These are phyloP conservation scores for Polyplosphaeria fusca DNA, from an alignment of 495 filamentous ascomycete genomes.

Conservation along the genomic window DNA sequence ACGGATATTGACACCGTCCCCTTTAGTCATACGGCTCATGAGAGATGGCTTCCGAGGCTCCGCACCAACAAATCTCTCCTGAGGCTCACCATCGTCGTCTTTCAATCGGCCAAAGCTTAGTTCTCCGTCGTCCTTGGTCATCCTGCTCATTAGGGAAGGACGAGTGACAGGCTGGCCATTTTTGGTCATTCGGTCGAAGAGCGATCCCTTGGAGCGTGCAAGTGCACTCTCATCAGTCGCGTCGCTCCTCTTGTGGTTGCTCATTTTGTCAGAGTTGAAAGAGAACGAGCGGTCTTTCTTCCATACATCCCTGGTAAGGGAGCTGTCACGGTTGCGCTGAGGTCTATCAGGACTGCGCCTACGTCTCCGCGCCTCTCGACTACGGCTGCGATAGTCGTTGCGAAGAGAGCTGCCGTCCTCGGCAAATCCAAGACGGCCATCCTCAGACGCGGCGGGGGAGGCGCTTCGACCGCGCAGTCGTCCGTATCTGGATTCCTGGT, in stretches of 20 bases:
- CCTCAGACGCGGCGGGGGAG: constrained; percentile 67
- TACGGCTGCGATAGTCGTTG: constrained; percentile 13
- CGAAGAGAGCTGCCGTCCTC: constrained; percentile 34
- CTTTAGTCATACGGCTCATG: background rate
- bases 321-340: background rate
- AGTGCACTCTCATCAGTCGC: constrained; percentile 51
- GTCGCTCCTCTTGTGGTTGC: constrained; percentile 62
- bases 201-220: background rate
- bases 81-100: constrained; percentile 35
- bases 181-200: constrained; percentile 21
- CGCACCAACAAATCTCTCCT: background rate
- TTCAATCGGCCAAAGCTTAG: constrained; percentile 13
- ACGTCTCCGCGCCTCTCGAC: constrained; percentile 1
- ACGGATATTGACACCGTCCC: constrained; percentile 58
- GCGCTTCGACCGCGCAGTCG: constrained; percentile 64
- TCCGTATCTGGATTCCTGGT: constrained; percentile 32
- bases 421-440: constrained; percentile 53
- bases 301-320: too few relatives aligned
- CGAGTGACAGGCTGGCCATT: constrained; percentile 7
- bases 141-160: background rate
- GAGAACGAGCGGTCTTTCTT: constrained; percentile 49
- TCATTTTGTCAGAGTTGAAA: constrained; percentile 46
- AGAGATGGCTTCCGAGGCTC: background rate
- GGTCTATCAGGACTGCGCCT: constrained; percentile 3
- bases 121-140: constrained; percentile 11